Percentiles rank a stretch among this genome's conserved stretches.
These are phyloP conservation scores for Melocanna baccifera DNA, from an alignment of 176 grass and related monocot species.

Conservation along the genomic window DNA sequence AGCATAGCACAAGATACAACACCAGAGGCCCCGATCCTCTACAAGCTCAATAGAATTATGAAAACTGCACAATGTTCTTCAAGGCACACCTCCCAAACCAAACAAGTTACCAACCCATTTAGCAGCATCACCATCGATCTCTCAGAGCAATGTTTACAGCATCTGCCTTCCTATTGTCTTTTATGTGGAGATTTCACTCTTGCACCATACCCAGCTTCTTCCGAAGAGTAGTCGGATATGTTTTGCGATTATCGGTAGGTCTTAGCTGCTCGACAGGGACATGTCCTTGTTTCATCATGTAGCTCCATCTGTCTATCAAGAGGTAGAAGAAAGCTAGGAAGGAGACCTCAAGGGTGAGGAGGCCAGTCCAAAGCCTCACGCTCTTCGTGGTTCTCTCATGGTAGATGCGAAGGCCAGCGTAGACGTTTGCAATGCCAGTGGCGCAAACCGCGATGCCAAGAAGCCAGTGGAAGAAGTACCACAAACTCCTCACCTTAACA, in stretches of 20 bases:
- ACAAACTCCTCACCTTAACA: conserved; percentile 63
- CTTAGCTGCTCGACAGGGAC: conserved; percentile 66
- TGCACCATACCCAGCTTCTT: conserved; percentile 44
- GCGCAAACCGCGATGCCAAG: conserved; percentile 53
- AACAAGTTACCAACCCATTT: conserved; percentile 31
- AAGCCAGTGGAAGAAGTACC: conserved; percentile 84
- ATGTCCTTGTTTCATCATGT: conserved; percentile 69
- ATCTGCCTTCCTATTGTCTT: neutral
- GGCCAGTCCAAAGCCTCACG: conserved; percentile 63
- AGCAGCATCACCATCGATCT: neutral
- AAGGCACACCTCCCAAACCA: conserved; percentile 34
- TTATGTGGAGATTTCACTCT: conserved; percentile 14
- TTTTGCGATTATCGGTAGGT: conserved; percentile 42
- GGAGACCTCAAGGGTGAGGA: conserved; percentile 76
- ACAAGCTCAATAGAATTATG: conserved; percentile 19
- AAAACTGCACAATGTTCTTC: conserved; percentile 41
- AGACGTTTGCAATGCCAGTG: conserved; percentile 68
- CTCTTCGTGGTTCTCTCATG: conserved; percentile 64
- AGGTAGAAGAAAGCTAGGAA: conserved; percentile 70
- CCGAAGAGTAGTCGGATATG: conserved; percentile 51
- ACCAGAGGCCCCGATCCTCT: conserved; percentile 23
- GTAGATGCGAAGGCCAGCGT: conserved; percentile 74
- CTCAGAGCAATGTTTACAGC: neutral
- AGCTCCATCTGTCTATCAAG: conserved; percentile 74
- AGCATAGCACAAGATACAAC: neutral